A percentile compares a stretch with the other conserved stretches of the same genome.
Evolutionary conservation across 768 basidiomycete genomes (phyloP).

Genomic region (Leucogyrophana mollusca): DNA sequence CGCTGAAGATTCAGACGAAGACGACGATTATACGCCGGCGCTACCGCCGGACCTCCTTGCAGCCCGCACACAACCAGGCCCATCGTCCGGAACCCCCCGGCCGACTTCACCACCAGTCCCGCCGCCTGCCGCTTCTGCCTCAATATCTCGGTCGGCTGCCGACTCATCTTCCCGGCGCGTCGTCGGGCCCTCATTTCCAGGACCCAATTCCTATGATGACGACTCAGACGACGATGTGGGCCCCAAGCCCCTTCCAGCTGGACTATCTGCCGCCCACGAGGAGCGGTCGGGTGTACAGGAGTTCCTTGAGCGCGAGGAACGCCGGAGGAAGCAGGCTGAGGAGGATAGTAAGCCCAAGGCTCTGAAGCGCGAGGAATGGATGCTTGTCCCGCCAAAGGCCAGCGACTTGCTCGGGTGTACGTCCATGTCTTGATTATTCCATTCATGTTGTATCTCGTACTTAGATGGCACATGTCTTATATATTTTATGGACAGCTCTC

Average conservation of each 20-base stretch:
- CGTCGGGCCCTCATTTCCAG: conserved; percentile 55
- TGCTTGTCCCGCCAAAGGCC: conserved; percentile 89
- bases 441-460: neutral
- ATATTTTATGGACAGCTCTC: conserved; percentile 50
- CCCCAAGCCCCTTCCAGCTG: conserved; percentile 69
- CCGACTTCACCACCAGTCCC: too few species aligned
- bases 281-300: conserved; percentile 70
- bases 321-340: conserved; percentile 69
- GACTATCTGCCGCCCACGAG: conserved; percentile 21
- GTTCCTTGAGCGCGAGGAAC: conserved; percentile 85
- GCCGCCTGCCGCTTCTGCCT: conserved; percentile 17
- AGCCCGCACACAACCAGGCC: conserved; percentile 33
- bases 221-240: conserved; percentile 82
- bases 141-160: conserved; percentile 19
- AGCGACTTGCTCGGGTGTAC: conserved; percentile 77
- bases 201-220: conserved; percentile 29
- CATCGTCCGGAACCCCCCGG: conserved; percentile 19
- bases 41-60: conserved; percentile 71
- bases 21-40: conserved; percentile 70
- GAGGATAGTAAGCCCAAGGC: conserved; percentile 79
- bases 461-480: neutral
- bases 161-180: conserved; percentile 35
- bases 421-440: conserved; percentile 27
- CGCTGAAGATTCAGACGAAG: conserved; percentile 35
- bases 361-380: conserved; percentile 92